Base-by-base conservation (phyloP, 257 asterid species). In the Euphrasia confusa region DNA sequence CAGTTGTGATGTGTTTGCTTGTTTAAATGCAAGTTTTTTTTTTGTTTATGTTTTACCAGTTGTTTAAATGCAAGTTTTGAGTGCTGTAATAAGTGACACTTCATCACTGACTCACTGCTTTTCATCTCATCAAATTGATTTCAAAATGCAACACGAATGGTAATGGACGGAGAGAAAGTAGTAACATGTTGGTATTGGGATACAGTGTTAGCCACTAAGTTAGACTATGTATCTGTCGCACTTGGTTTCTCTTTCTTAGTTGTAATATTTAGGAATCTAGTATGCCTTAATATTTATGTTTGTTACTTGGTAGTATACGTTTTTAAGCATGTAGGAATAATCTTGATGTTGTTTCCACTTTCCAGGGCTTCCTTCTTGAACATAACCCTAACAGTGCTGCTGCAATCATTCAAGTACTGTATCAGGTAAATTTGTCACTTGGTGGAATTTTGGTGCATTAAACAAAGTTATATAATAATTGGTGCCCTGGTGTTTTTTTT, bases 301-400 rank as follows among this genome's bases (percentile, higher is more conserved):
- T 14, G 56, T 1, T 59, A 66, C 37, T 18, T 14, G 56, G 7
- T 59, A 66, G 44, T 28, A 48, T 15, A 7, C 14, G 33, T 40
- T 14, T 42, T 10, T 48, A 65, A 37, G 35, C 64, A 28, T 61
- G 47, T 14, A 17, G 60, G 26, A 44, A 27, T 65, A 10, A 52
- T 60, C 68, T 64, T 65, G 39, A 49, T 71, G 18, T 71, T 54
- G 15, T 68, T 63, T 58, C 68, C 77, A 88, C n/a, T 68, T 63
- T 58, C 68, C 77, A 88, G 98, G 98, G 93, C 64, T 72, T 86
- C 71, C 83, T 91, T 61, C 90, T 91, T 55, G 93, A 84, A 58
- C 77, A 73, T 70, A 86, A 84, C 68, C 89, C 95, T 13, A 86
- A 81, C 67, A 74, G 64, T 60, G 95, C 95, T 73, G 92, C 98